Conservation (phyloP, 208 protist species). For the Leishmania guyanensis region DNA sequence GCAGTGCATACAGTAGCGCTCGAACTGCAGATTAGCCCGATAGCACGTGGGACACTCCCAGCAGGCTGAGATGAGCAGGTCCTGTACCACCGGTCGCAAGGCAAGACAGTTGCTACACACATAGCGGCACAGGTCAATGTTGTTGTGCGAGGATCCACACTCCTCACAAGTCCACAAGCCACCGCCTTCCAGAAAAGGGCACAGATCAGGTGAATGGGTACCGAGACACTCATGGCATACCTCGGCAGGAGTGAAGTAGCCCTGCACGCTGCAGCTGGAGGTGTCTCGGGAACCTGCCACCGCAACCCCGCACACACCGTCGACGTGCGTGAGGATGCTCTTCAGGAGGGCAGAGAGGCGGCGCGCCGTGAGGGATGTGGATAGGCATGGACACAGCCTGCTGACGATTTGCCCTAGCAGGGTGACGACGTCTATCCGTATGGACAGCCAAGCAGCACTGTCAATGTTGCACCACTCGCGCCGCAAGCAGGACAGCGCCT, state of each 20-base stretch:
- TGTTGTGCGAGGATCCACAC: constrained; percentile 59
- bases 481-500: constrained; percentile 15
- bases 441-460: constrained; percentile 10
- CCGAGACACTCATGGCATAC: constrained; percentile 71
- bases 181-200: constrained; percentile 29
- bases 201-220: constrained; percentile 60
- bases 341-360: constrained; percentile 54
- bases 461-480: constrained; percentile 18
- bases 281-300: constrained; percentile 25
- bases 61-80: constrained; percentile 52
- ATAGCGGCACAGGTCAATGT: constrained; percentile 79
- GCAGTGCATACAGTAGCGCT: constrained; percentile 85
- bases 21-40: constrained; percentile 73
- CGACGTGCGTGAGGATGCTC: constrained; percentile 48
- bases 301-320: constrained; percentile 38
- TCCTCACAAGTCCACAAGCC: constrained; percentile 60
- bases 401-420: constrained; percentile 17
- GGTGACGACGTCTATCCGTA: constrained; percentile 25
- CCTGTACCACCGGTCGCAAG: constrained; percentile 60
- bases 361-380: constrained; percentile 30
- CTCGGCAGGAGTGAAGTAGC: constrained; percentile 34
- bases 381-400: constrained; percentile 18
- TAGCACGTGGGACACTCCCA: constrained; percentile 70
- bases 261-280: constrained; percentile 6
- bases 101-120: constrained; percentile 70